Evolutionary conservation across 2,329 filamentous ascomycete genomes (phyloP).

Genomic region (Paramyrothecium roridum): DNA sequence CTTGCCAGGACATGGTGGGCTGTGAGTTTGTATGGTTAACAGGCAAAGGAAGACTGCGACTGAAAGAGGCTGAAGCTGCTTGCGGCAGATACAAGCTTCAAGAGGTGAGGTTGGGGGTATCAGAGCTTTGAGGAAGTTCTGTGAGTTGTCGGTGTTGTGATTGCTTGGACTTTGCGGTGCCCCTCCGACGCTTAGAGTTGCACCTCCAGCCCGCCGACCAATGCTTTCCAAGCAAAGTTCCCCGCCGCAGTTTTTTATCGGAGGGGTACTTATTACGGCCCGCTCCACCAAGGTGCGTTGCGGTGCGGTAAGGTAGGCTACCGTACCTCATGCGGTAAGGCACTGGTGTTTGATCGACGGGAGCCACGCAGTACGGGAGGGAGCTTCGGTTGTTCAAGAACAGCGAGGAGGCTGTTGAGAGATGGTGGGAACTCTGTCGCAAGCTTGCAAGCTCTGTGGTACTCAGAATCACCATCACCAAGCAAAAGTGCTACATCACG

Average conservation of each 20-base stretch:
- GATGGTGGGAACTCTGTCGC: too few species aligned
- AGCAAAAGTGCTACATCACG: too few species aligned
- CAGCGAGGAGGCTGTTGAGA: too few species aligned
- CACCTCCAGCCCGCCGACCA: background rate
- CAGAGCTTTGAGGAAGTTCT: background rate
- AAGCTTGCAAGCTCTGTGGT: too few species aligned
- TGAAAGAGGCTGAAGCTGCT: slow-evolving; percentile 5
- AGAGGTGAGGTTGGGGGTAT: background rate
- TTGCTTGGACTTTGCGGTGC: background rate
- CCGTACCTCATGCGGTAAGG: too few species aligned
- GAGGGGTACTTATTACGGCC: slow-evolving; percentile 9
- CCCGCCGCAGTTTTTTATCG: slow-evolving; percentile 8
- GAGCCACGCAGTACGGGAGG: too few species aligned
- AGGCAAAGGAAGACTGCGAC: slow-evolving; percentile 6
- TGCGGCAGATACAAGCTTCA: slow-evolving; percentile 1
- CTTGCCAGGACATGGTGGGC: slow-evolving; percentile 71
- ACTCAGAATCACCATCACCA: too few species aligned
- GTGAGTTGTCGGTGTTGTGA: slow-evolving; percentile 5
- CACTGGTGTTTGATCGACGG: too few species aligned
- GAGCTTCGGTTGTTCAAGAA: too few species aligned
- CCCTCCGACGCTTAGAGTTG: background rate
- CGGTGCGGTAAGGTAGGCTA: background rate
- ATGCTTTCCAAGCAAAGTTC: slow-evolving; percentile 5
- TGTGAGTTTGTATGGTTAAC: slow-evolving; percentile 3
- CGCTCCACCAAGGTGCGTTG: background rate